phyloP scores from a whole-genome alignment of 2,329 filamentous ascomycete genomes.

The Neurospora sp. region DNA sequence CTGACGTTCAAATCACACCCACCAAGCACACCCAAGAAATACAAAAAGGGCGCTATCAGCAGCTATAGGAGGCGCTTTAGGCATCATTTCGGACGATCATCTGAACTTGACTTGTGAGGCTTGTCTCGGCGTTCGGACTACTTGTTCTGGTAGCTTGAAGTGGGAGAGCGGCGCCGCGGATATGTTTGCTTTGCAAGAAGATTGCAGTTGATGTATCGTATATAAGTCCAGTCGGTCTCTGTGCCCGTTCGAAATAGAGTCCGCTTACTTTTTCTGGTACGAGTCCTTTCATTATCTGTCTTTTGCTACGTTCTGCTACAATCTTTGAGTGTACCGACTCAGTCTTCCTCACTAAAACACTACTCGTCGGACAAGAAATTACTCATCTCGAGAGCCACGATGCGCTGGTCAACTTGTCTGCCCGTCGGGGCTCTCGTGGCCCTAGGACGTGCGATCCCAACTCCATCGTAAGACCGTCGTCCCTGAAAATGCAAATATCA shows the following conservation, averaged over 20 bases:
- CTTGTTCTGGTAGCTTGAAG: background rate
- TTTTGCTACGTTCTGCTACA: background rate
- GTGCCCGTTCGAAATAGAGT: background rate
- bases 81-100: background rate
- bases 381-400: background rate
- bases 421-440: background rate
- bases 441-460: background rate
- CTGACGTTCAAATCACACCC: background rate
- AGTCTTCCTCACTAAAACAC: background rate
- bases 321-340: background rate
- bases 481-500: background rate
- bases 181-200: background rate
- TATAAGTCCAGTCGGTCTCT: background rate
- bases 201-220: background rate
- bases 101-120: background rate
- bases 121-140: background rate
- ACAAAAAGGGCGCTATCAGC: background rate
- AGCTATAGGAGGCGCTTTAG: background rate
- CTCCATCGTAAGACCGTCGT: background rate
- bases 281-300: background rate
- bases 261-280: background rate
- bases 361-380: background rate
- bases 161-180: background rate
- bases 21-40: background rate
- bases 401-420: slow-evolving; percentile 2